These are phyloP conservation scores for Stereocaulon alpinum DNA, from an alignment of 495 filamentous ascomycete genomes.

Conservation along the genomic window DNA sequence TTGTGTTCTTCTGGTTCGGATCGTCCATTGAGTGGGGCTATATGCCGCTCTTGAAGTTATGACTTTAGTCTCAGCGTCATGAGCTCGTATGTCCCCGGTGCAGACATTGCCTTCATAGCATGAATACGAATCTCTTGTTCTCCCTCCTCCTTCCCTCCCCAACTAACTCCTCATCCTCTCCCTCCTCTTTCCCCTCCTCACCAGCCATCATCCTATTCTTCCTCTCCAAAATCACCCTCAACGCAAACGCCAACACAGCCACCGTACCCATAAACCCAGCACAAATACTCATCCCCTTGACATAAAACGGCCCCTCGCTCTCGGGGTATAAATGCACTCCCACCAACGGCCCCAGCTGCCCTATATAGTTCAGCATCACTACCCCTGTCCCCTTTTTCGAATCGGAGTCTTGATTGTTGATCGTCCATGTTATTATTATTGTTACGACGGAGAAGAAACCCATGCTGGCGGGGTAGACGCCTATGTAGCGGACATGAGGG, in stretches of 20 bases:
- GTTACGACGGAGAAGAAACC: conserved; percentile 56
- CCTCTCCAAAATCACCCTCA: conserved; percentile 38
- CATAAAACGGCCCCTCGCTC: conserved; percentile 46
- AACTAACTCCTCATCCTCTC: conserved; percentile 23
- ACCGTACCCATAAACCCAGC: conserved; percentile 47
- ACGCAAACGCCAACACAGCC: conserved; percentile 33
- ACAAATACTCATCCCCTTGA: conserved; percentile 48
- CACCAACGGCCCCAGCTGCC: conserved; percentile 52
- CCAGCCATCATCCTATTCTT: conserved; percentile 29
- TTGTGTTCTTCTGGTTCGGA: background rate
- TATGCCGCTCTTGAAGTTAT: background rate
- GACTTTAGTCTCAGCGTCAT: background rate
- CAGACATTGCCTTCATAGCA: background rate
- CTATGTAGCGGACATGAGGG: conserved; percentile 37
- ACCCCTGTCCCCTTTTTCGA: conserved; percentile 46
- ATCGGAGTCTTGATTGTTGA: conserved; percentile 50
- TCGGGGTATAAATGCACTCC: conserved; percentile 52
- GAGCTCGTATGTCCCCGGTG: background rate
- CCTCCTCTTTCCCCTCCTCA: background rate
- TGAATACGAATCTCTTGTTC: background rate
- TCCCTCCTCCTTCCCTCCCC: background rate
- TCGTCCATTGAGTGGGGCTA: background rate
- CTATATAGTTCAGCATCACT: conserved; percentile 47
- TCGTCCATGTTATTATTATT: conserved; percentile 54
- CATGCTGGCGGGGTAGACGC: conserved; percentile 45